Evolutionary conservation across 805 yeast genomes (phyloP).

Genomic region (Torulaspora maleeae): DNA sequence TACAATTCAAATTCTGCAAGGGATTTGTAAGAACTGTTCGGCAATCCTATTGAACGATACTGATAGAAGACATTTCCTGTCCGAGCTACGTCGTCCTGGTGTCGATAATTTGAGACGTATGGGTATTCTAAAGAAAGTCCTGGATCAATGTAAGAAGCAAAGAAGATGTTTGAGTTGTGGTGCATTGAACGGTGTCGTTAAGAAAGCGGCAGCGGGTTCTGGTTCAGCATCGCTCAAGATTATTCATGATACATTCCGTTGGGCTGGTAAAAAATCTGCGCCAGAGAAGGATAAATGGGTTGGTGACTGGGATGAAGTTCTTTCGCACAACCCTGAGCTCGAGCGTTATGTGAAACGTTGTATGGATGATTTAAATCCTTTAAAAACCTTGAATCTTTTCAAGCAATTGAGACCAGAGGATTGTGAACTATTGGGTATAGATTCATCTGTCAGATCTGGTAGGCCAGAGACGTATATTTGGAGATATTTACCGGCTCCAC

Average conservation of each 20-base stretch:
- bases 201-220: slow-evolving; percentile 87
- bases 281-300: slow-evolving; percentile 87
- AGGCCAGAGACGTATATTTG: slow-evolving; percentile 95
- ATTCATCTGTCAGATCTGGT: slow-evolving; percentile 72
- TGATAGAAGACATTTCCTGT: slow-evolving; percentile 60
- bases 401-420: slow-evolving; percentile 81
- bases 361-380: slow-evolving; percentile 89
- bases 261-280: slow-evolving; percentile 86
- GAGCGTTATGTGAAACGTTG: slow-evolving; percentile 83
- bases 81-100: slow-evolving; percentile 82
- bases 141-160: slow-evolving; percentile 94
- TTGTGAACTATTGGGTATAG: slow-evolving; percentile 88
- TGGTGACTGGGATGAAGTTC: slow-evolving; percentile 72
- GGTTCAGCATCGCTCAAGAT: slow-evolving; percentile 93
- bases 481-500: slow-evolving; percentile 98
- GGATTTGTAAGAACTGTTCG: slow-evolving; percentile 88
- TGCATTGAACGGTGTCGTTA: slow-evolving; percentile 91
- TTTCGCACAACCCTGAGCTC: slow-evolving; percentile 74
- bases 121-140: slow-evolving; percentile 74
- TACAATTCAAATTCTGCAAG: slow-evolving; percentile 80
- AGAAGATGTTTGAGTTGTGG: slow-evolving; percentile 85
- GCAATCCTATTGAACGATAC: slow-evolving; percentile 68
- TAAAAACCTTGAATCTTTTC: slow-evolving; percentile 81
- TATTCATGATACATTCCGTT: slow-evolving; percentile 91
- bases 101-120: slow-evolving; percentile 88